These are phyloP conservation scores for Aureobasidium melanogenum DNA, from an alignment of 2,329 filamentous ascomycete species.

Conservation along the genomic window DNA sequence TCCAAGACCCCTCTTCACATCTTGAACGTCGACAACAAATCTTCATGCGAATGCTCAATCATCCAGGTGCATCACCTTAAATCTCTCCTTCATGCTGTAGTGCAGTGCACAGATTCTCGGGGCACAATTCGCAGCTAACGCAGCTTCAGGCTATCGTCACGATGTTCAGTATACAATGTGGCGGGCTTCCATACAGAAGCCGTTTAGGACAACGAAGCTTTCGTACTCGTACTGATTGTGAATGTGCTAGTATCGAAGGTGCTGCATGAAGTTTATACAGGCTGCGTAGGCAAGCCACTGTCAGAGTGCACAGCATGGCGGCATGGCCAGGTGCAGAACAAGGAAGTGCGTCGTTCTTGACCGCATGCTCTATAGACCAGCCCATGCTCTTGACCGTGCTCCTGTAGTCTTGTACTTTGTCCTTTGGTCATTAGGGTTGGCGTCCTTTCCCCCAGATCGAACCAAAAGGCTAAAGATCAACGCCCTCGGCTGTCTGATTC, in stretches of 20 bases:
- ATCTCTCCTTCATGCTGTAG: slow-evolving; percentile 21
- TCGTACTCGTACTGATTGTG: neutral
- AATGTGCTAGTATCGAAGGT: neutral
- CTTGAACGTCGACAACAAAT: slow-evolving; percentile 23
- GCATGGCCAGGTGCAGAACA: neutral
- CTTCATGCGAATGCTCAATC: slow-evolving; percentile 27
- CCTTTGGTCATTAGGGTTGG: neutral
- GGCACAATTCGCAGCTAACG: neutral
- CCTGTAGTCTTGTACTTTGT: neutral
- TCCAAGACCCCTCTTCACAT: neutral
- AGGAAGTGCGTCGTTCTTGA: neutral
- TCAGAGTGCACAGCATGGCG: neutral
- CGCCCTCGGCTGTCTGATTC: neutral
- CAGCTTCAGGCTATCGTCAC: neutral
- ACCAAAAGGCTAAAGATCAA: neutral
- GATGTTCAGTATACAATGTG: neutral
- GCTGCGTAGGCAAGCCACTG: neutral
- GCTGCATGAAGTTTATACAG: neutral
- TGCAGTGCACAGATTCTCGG: neutral
- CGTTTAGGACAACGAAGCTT: neutral
- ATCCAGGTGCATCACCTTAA: slow-evolving; percentile 23
- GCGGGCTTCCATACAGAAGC: neutral
- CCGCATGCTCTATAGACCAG: neutral
- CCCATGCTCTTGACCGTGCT: neutral
- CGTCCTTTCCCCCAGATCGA: too few relatives aligned